A percentile compares a stretch with the other conserved stretches of the same genome.
Evolutionary conservation across 1,139 yeast species (phyloP).

Genomic region (Saccharomyces hybrid): DNA sequence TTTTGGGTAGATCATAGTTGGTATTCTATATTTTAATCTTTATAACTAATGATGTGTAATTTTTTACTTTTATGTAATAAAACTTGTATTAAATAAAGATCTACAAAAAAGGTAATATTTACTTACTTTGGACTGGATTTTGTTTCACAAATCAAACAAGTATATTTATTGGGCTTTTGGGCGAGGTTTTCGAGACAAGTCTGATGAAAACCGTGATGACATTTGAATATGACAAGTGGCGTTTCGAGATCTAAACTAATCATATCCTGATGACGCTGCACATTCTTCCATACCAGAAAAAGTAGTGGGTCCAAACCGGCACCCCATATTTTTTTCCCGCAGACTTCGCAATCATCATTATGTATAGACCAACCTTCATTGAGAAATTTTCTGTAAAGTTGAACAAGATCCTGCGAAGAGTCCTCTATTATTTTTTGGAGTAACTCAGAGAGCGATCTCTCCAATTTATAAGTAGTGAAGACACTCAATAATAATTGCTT

Average conservation of each 20-base stretch:
- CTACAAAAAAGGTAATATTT: neutral
- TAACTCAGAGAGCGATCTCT: conserved; percentile 17
- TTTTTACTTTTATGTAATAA: neutral
- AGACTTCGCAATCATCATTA: conserved; percentile 54
- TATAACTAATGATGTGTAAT: neutral
- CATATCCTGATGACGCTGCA: neutral
- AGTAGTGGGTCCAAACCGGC: conserved; percentile 39
- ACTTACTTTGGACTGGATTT: neutral
- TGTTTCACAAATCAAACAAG: conserved; percentile 18
- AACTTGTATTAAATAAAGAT: neutral
- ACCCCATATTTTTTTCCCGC: conserved; percentile 66
- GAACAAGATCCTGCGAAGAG: conserved; percentile 17
- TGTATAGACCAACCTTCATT: conserved; percentile 54
- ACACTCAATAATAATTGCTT: conserved; percentile 17
- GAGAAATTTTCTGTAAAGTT: conserved; percentile 12
- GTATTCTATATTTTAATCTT: conserved; percentile 33
- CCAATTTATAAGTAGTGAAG: conserved; percentile 21
- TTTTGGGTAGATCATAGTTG: conserved; percentile 46
- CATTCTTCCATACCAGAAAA: conserved; percentile 40
- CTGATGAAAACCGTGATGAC: conserved; percentile 63
- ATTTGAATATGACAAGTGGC: conserved; percentile 40
- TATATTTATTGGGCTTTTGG: conserved; percentile 19
- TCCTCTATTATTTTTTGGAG: conserved; percentile 18
- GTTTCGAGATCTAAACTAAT: neutral
- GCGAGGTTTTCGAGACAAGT: conserved; percentile 48